Base-by-base conservation (phyloP, 768 basidiomycete genomes). In the Pisolithus orientalis region DNA sequence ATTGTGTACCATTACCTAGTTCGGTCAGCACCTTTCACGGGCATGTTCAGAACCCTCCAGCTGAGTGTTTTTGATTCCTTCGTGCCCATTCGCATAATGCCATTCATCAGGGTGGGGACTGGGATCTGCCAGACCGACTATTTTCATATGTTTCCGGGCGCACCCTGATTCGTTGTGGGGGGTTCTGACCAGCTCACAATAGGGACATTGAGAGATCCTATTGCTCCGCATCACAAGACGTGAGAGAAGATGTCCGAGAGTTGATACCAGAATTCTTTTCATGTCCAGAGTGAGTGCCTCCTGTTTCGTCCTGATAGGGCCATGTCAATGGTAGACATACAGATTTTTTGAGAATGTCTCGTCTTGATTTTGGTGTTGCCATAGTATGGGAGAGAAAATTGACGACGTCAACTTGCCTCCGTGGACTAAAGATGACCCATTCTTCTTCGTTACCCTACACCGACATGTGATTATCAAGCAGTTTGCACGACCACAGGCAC, bases 1-100 rank as follows among this genome's bases (percentile, higher is more conserved):
- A 95, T 93, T 53, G 90, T 94, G 43, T 94, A 92, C 71, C 93
- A 95, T 59, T 96, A 89, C 71, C 70, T 95, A 59, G 94, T 97
- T 50, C 79, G 94, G 21, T 71, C 94, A 59, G 83, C 86, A 13
- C 94, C 94, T 0, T 97, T 88, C 65, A 94, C 93, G 27, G 84
- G 87, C 62, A 94, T 95, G 86, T 97, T 94, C 76, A 91, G 94
- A 70, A 91, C 89, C 2, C 69, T 96, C 31, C 83, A 84, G 73
- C 82, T 79, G 49, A 54, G 72, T 43, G 38, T 21, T 17, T 16
- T 5, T 17, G 37, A 21, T 37, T 24, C 13, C 31, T 43, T 29
- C n/a, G 31, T 34, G 40, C 24, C 2, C 5, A 8, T 13, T 31
- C 1, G 14, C 21, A n/a, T 39, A 1, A 51, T 27, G 6, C 3